phyloP scores from a whole-genome alignment of 2,329 filamentous ascomycete genomes.

The Alternaria triticimaculans region DNA sequence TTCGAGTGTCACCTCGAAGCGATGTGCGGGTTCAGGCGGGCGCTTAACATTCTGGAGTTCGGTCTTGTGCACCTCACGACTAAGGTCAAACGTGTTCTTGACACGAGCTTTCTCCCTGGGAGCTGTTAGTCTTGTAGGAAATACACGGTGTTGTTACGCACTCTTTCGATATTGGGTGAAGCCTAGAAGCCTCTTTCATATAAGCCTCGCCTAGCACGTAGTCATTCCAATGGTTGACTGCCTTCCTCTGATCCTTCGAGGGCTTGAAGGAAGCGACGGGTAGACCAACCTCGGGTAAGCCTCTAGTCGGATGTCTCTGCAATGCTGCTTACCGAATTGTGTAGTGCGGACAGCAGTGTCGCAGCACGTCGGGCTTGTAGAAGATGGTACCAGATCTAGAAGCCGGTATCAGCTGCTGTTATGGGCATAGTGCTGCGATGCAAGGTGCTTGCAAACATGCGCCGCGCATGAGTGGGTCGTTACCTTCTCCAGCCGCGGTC shows the following conservation, averaged over 20 bases:
- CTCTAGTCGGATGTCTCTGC: background rate
- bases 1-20: conserved; percentile 73
- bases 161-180: conserved; percentile 72
- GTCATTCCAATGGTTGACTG: conserved; percentile 77
- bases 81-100: conserved; percentile 71
- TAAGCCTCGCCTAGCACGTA: conserved; percentile 74
- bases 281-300: conserved; percentile 55
- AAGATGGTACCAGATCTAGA: conserved; percentile 64
- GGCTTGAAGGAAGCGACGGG: conserved; percentile 70
- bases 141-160: conserved; percentile 45
- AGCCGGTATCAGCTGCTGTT: conserved; percentile 11
- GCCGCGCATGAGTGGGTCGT: conserved; percentile 35
- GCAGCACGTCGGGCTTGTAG: conserved; percentile 78
- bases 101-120: conserved; percentile 64
- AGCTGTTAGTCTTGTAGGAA: conserved; percentile 3
- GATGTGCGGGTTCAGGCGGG: conserved; percentile 70
- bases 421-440: conserved; percentile 5
- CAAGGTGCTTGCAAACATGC: conserved; percentile 2
- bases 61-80: conserved; percentile 71
- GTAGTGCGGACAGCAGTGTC: conserved; percentile 92
- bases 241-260: conserved; percentile 74
- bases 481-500: conserved; percentile 81
- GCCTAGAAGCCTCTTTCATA: conserved; percentile 66
- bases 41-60: conserved; percentile 64
- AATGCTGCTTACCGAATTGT: conserved; percentile 64